Evolutionary conservation across 2,329 filamentous ascomycete genomes (phyloP).

Genomic region (Fusarium sp.): DNA sequence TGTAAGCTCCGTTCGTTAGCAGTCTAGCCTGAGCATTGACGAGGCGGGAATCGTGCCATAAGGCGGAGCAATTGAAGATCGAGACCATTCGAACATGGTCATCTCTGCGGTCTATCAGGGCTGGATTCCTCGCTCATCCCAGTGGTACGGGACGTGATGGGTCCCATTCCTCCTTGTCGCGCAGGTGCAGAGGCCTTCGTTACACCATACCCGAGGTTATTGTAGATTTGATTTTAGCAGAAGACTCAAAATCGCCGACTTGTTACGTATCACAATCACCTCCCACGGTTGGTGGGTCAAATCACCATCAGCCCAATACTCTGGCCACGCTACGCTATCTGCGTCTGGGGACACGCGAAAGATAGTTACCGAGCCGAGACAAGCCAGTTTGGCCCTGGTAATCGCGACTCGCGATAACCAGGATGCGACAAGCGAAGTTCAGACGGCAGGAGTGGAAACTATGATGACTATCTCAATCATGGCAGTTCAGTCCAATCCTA

Average conservation of each 20-base stretch:
- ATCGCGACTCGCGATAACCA: not conserved
- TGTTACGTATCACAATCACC: constrained; percentile 8
- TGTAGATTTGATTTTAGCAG: constrained; percentile 11
- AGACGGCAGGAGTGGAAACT: constrained; percentile 16
- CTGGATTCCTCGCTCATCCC: constrained; percentile 39
- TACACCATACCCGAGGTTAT: constrained; percentile 34
- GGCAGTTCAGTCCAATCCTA: not conserved
- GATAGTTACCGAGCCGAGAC: constrained; percentile 21
- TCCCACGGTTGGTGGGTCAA: not conserved
- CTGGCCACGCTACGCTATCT: not conserved
- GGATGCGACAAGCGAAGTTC: constrained; percentile 4
- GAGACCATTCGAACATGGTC: constrained; percentile 40
- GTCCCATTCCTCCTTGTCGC: constrained; percentile 33
- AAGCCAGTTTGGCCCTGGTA: constrained; percentile 3
- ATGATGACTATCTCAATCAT: constrained; percentile 9
- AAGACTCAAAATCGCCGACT: constrained; percentile 20
- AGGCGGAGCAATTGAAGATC: constrained; percentile 42
- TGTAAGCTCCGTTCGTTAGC: constrained; percentile 37
- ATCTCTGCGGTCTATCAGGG: constrained; percentile 23
- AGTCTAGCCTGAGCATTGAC: constrained; percentile 28
- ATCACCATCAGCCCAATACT: not conserved
- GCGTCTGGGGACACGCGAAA: constrained; percentile 21
- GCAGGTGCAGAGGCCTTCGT: constrained; percentile 24
- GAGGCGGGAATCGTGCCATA: constrained; percentile 43
- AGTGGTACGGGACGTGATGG: constrained; percentile 40